Percentiles rank a stretch among this genome's conserved stretches.
These are phyloP conservation scores for Sphaerobolus stellatus DNA, from an alignment of 1,284 basidiomycete species.

Conservation along the genomic window DNA sequence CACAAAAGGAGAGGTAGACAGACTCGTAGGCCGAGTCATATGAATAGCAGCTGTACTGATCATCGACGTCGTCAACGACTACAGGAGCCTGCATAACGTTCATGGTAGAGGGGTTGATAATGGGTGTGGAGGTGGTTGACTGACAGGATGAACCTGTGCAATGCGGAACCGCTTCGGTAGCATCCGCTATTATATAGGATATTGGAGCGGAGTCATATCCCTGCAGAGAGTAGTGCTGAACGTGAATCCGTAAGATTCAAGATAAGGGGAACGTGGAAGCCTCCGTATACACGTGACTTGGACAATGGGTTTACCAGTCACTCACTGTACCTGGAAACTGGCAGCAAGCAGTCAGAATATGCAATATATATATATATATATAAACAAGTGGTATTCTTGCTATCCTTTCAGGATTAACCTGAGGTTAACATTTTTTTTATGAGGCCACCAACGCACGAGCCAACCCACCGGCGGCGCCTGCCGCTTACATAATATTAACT, in stretches of 20 bases:
- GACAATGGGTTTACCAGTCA: not conserved
- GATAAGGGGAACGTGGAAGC: not conserved
- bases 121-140: not conserved
- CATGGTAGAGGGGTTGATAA: slow-evolving; percentile 4
- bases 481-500: too few species aligned
- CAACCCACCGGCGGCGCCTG: too few species aligned
- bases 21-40: too few species aligned
- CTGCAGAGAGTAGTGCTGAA: too few species aligned
- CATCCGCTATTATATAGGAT: not conserved
- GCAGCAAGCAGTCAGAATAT: too few species aligned
- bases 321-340: too few species aligned
- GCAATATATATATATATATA: too few species aligned
- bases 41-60: slow-evolving; percentile 8
- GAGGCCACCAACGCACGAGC: too few species aligned
- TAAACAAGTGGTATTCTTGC: too few species aligned
- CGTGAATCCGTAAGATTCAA: not conserved
- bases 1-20: slow-evolving; percentile 10
- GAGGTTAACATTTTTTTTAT: too few species aligned
- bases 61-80: slow-evolving; percentile 10
- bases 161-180: not conserved
- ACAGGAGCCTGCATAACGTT: not conserved
- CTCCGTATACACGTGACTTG: not conserved
- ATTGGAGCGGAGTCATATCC: not conserved
- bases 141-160: slow-evolving; percentile 7
- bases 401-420: too few species aligned